Percentiles rank a stretch among this genome's conserved stretches.
Evolutionary conservation across 2,329 filamentous ascomycete species (phyloP).

Genomic region (Ophiosphaerella korrae): DNA sequence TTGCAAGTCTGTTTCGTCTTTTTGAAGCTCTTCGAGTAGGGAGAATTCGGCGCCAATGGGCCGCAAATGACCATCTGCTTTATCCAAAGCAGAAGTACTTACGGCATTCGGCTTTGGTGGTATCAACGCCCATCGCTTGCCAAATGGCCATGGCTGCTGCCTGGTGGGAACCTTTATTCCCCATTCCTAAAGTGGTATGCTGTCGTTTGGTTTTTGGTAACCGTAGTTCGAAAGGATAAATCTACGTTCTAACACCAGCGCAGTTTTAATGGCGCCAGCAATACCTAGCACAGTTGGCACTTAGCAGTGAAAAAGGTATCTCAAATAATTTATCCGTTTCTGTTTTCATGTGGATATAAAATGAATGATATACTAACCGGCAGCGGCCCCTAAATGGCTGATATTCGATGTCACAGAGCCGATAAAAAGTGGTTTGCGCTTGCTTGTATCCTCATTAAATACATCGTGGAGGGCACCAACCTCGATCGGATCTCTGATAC

Average conservation of each 20-base stretch:
- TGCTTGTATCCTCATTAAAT: constrained; percentile 22
- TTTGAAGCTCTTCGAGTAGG: constrained; percentile 24
- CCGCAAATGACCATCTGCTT: constrained; percentile 1
- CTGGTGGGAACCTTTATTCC: constrained; percentile 24
- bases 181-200: constrained; percentile 29
- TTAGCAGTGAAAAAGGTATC: too few relatives aligned
- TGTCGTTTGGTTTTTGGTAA: constrained; percentile 42
- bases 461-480: constrained; percentile 27
- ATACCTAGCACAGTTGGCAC: neutral
- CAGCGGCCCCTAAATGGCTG: constrained; percentile 40
- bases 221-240: constrained; percentile 46
- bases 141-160: constrained; percentile 26
- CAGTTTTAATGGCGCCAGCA: constrained; percentile 43
- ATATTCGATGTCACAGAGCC: constrained; percentile 40
- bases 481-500: constrained; percentile 50
- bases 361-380: constrained; percentile 10
- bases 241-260: constrained; percentile 49
- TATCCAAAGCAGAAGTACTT: constrained; percentile 10
- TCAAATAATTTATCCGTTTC: too few relatives aligned
- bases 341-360: too few relatives aligned
- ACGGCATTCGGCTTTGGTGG: constrained; percentile 1
- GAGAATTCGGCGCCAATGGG: constrained; percentile 5
- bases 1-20: constrained; percentile 21
- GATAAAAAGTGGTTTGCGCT: constrained; percentile 28
- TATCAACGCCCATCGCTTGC: constrained; percentile 37